These are phyloP conservation scores for Xerocomellus chrysenteron DNA, from an alignment of 768 basidiomycete genomes.

Conservation along the genomic window DNA sequence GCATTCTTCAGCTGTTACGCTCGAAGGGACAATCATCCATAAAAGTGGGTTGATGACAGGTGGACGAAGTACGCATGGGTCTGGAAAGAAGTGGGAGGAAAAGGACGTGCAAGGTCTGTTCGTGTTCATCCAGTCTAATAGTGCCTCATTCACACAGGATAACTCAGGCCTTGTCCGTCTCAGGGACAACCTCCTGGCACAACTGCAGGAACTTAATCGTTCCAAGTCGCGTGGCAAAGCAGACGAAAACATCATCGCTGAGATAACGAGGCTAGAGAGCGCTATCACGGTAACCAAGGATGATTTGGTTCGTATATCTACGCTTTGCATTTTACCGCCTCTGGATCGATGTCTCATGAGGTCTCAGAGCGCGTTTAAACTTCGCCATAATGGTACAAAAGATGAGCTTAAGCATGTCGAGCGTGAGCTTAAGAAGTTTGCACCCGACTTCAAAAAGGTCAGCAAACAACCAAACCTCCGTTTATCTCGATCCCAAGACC, in stretches of 20 bases:
- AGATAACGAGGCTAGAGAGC: constrained; percentile 78
- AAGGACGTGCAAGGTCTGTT: constrained; percentile 82
- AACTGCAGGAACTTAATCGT: constrained; percentile 82
- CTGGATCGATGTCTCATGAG: background rate
- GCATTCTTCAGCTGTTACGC: constrained; percentile 71
- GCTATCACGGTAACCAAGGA: constrained; percentile 73
- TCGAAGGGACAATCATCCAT: constrained; percentile 96
- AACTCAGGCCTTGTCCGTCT: constrained; percentile 50
- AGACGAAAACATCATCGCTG: constrained; percentile 75
- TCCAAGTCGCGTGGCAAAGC: constrained; percentile 80
- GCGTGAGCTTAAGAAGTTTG: constrained; percentile 60
- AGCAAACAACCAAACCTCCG: background rate
- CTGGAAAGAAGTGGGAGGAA: constrained; percentile 91
- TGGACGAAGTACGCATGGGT: constrained; percentile 75
- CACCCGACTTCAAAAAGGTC: constrained; percentile 75
- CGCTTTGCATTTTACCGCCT: background rate
- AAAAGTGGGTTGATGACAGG: constrained; percentile 98
- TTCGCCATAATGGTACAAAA: constrained; percentile 73
- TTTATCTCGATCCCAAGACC: background rate
- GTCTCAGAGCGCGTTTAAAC: constrained; percentile 67
- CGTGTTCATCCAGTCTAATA: constrained; percentile 23
- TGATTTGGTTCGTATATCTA: constrained; percentile 61
- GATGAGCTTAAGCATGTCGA: constrained; percentile 84
- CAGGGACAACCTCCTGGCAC: constrained; percentile 67
- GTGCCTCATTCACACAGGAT: background rate